Percentiles rank a stretch among this genome's conserved stretches.
Evolutionary conservation across 2,329 filamentous ascomycete genomes (phyloP).

Genomic region (Monosporascus sp.): DNA sequence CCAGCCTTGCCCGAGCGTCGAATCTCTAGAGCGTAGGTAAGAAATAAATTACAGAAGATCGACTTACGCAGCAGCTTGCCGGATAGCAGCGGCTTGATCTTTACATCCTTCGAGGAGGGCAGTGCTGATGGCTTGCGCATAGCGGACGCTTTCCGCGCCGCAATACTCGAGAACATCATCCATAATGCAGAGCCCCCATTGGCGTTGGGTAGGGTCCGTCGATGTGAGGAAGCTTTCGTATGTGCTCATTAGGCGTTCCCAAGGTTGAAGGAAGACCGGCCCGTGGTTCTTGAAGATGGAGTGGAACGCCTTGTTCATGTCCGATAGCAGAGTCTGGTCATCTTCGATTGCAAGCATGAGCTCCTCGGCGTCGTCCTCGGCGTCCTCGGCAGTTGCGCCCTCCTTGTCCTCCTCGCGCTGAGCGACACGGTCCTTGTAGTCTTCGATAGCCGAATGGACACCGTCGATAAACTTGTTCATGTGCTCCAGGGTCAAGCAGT

Average conservation of each 20-base stretch:
- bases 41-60: not conserved
- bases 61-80: slow-evolving; percentile 79
- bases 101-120: slow-evolving; percentile 82
- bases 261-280: slow-evolving; percentile 74
- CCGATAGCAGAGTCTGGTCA: slow-evolving; percentile 90
- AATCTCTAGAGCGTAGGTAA: too few species aligned
- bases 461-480: slow-evolving; percentile 86
- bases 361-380: slow-evolving; percentile 84
- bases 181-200: slow-evolving; percentile 99
- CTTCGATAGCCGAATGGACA: slow-evolving; percentile 78
- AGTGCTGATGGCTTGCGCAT: slow-evolving; percentile 78
- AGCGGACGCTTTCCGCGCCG: slow-evolving; percentile 80
- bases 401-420: slow-evolving; percentile 79
- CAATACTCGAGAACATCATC: slow-evolving; percentile 98
- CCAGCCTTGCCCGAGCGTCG: too few species aligned
- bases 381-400: slow-evolving; percentile 70
- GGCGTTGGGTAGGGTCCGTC: slow-evolving; percentile 80
- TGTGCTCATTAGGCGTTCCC: slow-evolving; percentile 79
- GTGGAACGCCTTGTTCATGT: slow-evolving; percentile 99
- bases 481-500: slow-evolving; percentile 70
- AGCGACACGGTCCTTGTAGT: slow-evolving; percentile 84
- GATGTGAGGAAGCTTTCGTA: slow-evolving; percentile 83
- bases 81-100: slow-evolving; percentile 82
- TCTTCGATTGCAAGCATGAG: slow-evolving; percentile 89
- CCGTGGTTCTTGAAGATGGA: slow-evolving; percentile 98